Conservation (phyloP, 2,329 filamentous ascomycete genomes). For the Harringtonia aguacate region DNA sequence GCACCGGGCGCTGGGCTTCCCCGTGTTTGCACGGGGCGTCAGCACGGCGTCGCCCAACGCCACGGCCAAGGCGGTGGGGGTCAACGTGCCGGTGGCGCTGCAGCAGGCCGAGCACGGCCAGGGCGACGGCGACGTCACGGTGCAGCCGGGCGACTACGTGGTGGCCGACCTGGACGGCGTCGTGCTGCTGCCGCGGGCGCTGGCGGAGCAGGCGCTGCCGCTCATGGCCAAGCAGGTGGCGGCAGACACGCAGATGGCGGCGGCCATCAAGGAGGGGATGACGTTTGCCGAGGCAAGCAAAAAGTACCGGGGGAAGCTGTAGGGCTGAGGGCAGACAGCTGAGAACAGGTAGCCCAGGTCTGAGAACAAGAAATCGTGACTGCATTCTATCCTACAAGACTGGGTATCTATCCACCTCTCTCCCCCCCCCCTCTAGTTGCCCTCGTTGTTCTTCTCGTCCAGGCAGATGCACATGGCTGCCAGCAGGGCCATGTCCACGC, state of each 20-base stretch:
- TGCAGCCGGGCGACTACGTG: constrained; percentile 32
- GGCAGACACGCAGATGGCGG: constrained; percentile 31
- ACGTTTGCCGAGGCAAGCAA: constrained; percentile 31
- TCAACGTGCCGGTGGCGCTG: constrained; percentile 29
- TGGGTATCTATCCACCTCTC: too few species aligned
- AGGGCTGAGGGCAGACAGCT: too few species aligned
- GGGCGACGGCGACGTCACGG: constrained; percentile 17
- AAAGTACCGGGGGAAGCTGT: constrained; percentile 25
- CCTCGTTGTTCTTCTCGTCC: constrained; percentile 53
- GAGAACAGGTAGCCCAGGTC: too few species aligned
- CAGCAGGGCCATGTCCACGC: constrained; percentile 55
- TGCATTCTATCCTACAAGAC: too few species aligned
- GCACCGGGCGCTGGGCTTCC: constrained; percentile 35
- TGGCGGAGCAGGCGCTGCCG: constrained; percentile 27
- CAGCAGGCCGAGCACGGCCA: constrained; percentile 25
- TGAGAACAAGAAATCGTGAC: too few species aligned
- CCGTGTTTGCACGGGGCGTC: constrained; percentile 33
- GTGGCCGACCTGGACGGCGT: constrained; percentile 35
- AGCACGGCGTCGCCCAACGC: constrained; percentile 32
- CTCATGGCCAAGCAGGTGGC: constrained; percentile 29
- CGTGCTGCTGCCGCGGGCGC: constrained; percentile 27
- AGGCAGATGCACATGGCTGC: constrained; percentile 57
- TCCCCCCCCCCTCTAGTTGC: neutral
- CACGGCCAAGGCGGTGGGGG: constrained; percentile 29
- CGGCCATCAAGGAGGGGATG: constrained; percentile 29